phyloP scores from a whole-genome alignment of 208 protist genomes.

The Willaertia magna region DNA sequence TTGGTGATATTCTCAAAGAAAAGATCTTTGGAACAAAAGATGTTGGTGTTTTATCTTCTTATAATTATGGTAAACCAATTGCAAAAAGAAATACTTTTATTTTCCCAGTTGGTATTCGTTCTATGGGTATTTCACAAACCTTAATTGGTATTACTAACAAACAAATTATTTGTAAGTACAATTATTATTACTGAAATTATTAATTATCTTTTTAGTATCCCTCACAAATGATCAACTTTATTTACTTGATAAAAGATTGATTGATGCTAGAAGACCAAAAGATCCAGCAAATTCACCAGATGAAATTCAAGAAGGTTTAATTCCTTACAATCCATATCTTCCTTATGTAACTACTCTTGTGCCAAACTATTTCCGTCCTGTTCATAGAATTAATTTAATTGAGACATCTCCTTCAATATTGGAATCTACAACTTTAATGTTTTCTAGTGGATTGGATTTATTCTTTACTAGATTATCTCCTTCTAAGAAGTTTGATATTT shows the following conservation, averaged over 20 bases:
- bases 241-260: neutral
- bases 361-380: constrained; percentile 49
- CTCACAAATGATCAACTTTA: neutral
- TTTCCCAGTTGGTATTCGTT: neutral
- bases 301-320: neutral
- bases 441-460: constrained; percentile 60
- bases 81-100: neutral
- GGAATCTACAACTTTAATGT: constrained; percentile 64
- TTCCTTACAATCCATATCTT: neutral
- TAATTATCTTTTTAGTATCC: neutral
- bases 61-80: neutral
- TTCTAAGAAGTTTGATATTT: constrained; percentile 69
- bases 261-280: constrained; percentile 1
- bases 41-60: neutral
- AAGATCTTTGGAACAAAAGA: neutral
- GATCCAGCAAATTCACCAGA: neutral
- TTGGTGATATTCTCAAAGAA: neutral
- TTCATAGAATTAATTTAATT: constrained; percentile 44
- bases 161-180: neutral
- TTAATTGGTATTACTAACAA: neutral
- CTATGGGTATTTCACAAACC: neutral
- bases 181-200: neutral
- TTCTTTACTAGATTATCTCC: constrained; percentile 68
- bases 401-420: constrained; percentile 52
- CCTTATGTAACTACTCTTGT: constrained; percentile 18